phyloP scores from a whole-genome alignment of 441 rosid species.

The Pelargonium myrrhifolium region DNA sequence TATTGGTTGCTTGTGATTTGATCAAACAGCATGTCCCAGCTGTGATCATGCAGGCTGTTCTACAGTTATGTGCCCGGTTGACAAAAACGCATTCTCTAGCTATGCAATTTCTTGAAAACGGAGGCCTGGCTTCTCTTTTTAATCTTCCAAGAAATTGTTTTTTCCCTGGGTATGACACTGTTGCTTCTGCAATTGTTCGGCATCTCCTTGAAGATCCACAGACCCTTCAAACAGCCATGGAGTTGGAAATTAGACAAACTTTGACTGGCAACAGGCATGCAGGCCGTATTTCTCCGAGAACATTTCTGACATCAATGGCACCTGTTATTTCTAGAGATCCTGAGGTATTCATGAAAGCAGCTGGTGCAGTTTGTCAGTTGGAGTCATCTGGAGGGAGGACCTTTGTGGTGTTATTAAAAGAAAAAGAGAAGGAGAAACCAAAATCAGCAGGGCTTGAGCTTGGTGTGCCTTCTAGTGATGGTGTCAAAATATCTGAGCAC shows the following conservation, averaged over 20 bases:
- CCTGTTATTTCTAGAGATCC: constrained; percentile 96
- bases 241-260: constrained; percentile 82
- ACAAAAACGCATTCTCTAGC: constrained; percentile 77
- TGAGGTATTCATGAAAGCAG: constrained; percentile 81
- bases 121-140: constrained; percentile 72
- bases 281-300: constrained; percentile 56
- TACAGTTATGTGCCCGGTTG: constrained; percentile 87
- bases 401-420: constrained; percentile 67
- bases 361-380: constrained; percentile 70
- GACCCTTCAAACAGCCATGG: constrained; percentile 94
- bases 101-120: constrained; percentile 78
- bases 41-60: constrained; percentile 89
- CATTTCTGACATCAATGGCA: constrained; percentile 80
- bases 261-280: constrained; percentile 68
- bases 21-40: constrained; percentile 81
- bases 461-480: constrained; percentile 49
- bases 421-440: constrained; percentile 67
- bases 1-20: constrained; percentile 60
- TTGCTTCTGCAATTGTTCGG: constrained; percentile 74
- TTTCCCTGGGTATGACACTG: constrained; percentile 88
- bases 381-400: constrained; percentile 88
- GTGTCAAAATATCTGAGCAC: constrained; percentile 60
- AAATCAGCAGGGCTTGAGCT: constrained; percentile 53
- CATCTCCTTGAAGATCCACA: constrained; percentile 98
- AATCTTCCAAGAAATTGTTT: constrained; percentile 76